Evolutionary conservation across 805 yeast genomes (phyloP).

Genomic region (Candida tammaniensis): DNA sequence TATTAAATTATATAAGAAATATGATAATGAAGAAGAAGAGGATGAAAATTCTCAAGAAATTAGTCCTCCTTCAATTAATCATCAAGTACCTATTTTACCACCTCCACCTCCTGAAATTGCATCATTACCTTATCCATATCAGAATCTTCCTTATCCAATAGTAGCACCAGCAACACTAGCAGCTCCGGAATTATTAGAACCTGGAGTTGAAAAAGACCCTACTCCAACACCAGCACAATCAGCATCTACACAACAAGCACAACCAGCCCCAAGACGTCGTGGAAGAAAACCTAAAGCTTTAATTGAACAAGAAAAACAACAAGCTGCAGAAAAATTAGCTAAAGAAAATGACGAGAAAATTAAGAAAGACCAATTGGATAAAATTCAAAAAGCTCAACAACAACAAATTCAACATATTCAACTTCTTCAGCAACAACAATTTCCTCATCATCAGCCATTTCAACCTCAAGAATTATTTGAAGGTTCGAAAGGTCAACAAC

Average conservation of each 20-base stretch:
- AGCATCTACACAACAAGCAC: slow-evolving; percentile 1
- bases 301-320: neutral
- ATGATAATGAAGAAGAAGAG: slow-evolving; percentile 1
- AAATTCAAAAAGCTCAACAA: slow-evolving; percentile 5
- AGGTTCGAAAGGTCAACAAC: neutral
- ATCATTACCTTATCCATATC: no score
- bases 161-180: neutral
- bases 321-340: neutral
- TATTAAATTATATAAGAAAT: slow-evolving; percentile 4
- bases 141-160: neutral
- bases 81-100: no score
- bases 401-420: slow-evolving; percentile 6
- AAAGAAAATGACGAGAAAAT: neutral
- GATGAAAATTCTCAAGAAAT: no score
- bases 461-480: no score
- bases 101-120: no score
- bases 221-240: neutral
- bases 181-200: neutral
- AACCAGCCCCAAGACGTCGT: slow-evolving; percentile 1
- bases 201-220: neutral
- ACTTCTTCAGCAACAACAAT: neutral
- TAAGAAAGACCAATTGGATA: neutral
- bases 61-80: no score
- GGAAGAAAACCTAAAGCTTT: neutral
- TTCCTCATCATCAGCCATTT: no score